A percentile compares a stretch with the other conserved stretches of the same genome.
Conservation (phyloP, 2,329 filamentous ascomycete species). For the Fusarium cicatricum region DNA sequence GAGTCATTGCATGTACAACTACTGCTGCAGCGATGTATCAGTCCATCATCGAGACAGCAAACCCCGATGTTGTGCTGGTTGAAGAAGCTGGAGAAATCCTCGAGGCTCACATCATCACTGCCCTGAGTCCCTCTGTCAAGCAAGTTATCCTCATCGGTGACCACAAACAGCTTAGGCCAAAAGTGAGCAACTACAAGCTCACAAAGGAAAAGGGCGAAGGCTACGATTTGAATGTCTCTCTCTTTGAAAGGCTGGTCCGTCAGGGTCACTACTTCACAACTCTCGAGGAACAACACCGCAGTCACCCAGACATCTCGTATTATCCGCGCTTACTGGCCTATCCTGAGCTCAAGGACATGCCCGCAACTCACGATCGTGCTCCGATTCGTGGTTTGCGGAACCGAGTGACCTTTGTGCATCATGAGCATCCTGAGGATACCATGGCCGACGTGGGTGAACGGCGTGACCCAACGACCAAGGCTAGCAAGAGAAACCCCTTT, state of each 20-base stretch:
- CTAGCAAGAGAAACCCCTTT: constrained; percentile 67
- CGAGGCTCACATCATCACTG: constrained; percentile 69
- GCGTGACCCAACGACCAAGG: constrained; percentile 57
- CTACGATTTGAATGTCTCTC: constrained; percentile 71
- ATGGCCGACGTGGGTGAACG: constrained; percentile 55
- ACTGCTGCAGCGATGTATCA: constrained; percentile 72
- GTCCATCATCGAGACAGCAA: constrained; percentile 59
- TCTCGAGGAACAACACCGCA: constrained; percentile 71
- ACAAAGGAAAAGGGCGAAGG: constrained; percentile 70
- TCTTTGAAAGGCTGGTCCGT: constrained; percentile 73
- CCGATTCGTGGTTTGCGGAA: constrained; percentile 64
- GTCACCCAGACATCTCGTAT: constrained; percentile 71
- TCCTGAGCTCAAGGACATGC: constrained; percentile 64
- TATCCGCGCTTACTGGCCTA: constrained; percentile 68
- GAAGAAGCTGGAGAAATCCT: constrained; percentile 80
- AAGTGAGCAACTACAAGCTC: constrained; percentile 67
- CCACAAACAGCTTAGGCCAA: constrained; percentile 76
- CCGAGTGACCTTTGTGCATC: constrained; percentile 73
- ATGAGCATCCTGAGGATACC: constrained; percentile 61
- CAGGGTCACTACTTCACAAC: constrained; percentile 62
- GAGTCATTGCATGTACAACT: constrained; percentile 75
- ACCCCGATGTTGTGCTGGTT: constrained; percentile 68
- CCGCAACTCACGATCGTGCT: constrained; percentile 56
- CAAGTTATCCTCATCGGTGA: constrained; percentile 77
- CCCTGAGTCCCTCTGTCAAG: constrained; percentile 62